Evolutionary conservation across 2,329 filamentous ascomycete species (phyloP), one percentile per base, ranked within the genome.

Genomic region (Penicillium sp.): DNA sequence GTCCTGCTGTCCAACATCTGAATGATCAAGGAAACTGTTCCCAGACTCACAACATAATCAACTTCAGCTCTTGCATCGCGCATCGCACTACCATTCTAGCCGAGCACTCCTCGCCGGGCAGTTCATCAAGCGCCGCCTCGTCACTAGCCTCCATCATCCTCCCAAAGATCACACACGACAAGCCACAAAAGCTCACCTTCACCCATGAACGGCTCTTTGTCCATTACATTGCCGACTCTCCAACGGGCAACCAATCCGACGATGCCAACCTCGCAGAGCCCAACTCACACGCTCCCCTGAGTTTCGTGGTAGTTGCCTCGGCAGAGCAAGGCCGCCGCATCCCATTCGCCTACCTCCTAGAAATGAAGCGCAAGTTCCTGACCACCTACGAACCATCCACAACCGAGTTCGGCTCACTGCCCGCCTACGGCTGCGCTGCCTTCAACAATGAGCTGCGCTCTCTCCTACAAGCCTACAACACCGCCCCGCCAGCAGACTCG

Each of bases 101-200:
- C 70, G 94, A 99, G 79, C 93, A 95, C 80, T 95, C 91, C 48
- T 87, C 91, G 34, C 91, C 91, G 2, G 89, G 92, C 60, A 87
- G 89, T 10, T 91, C 88, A 41, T 87, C 91, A 65, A 90, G 91
- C 56, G 92, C 91, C 67, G 90, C 92, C 61, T 95, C 91, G 5
- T 92, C 89, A 13, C 89, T 97, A 68, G 91, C 93, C 65, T 94
- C 92, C 44, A 82, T 97, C 68, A 92, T 99, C 79, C 91, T 99
- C 44, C 94, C 95, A 57, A 96, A 96, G 76, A 96, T 99, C 81
- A 82, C 84, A 55, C 94, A 99, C 79, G 78, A 81, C 62, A 79
- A 83, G 31, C 82, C 92, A 1, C 87, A 96, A 71, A 97, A 97
- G 78, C 85, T 96, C 64, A 97, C 93, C 53, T 97, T 96, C 79